These are phyloP conservation scores for Apophysomyces sp. DNA, from an alignment of 371 early-diverging fungal species.

Conservation along the genomic window DNA sequence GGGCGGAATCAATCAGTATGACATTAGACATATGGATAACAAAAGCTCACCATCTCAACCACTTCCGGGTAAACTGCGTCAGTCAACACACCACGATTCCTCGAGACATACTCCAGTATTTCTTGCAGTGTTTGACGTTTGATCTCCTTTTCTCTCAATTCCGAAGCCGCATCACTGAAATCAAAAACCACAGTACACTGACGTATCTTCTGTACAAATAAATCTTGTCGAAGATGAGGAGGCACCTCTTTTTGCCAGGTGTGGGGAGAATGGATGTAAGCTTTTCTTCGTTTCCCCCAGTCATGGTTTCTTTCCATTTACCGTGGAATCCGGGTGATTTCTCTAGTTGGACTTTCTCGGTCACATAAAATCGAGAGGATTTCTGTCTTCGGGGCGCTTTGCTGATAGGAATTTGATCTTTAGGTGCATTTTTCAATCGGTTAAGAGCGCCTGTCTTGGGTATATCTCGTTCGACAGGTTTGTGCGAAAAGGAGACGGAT, in stretches of 20 bases:
- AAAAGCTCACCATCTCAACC: constrained; percentile 77
- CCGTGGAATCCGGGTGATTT: constrained; percentile 75
- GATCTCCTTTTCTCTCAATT: constrained; percentile 90
- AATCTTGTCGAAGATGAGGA: constrained; percentile 68
- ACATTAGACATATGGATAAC: too few species aligned
- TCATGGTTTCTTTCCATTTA: constrained; percentile 16
- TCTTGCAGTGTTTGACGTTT: constrained; percentile 88
- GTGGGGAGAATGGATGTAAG: not conserved
- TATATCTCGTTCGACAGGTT: constrained; percentile 21
- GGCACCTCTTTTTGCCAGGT: constrained; percentile 58
- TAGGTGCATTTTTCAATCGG: constrained; percentile 75
- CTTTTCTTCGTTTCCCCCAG: not conserved
- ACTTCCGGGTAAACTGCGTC: constrained; percentile 88
- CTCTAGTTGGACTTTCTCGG: constrained; percentile 77
- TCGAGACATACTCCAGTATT: constrained; percentile 87
- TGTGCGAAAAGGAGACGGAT: constrained; percentile 24
- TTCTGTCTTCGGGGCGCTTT: constrained; percentile 82
- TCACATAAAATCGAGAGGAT: constrained; percentile 82
- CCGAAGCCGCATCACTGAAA: constrained; percentile 84
- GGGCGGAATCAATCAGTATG: not conserved
- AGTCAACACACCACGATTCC: constrained; percentile 79
- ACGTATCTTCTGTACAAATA: constrained; percentile 82
- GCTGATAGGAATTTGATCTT: constrained; percentile 77
- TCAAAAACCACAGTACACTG: constrained; percentile 92
- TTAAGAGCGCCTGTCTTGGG: constrained; percentile 77